Evolutionary conservation across 1,284 basidiomycete genomes (phyloP).

Genomic region (Cryptococcus sp.): DNA sequence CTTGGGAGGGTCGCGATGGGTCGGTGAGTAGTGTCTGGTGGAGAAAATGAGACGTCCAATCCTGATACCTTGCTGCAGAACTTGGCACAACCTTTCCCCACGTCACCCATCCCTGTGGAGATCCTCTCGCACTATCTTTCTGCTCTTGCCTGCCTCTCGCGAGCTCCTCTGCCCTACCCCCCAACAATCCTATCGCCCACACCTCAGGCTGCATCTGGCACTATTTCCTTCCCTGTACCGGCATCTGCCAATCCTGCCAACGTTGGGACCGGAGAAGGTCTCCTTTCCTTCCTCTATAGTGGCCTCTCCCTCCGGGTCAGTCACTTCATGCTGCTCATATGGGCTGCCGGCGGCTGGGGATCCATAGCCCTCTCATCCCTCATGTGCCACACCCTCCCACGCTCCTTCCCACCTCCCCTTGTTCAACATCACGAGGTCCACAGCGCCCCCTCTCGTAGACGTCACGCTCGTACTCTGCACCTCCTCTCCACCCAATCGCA

Average conservation of each 20-base stretch:
- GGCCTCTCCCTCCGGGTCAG: conserved; percentile 42
- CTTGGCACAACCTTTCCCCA: conserved; percentile 36
- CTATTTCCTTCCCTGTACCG: conserved; percentile 26
- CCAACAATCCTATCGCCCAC: conserved; percentile 37
- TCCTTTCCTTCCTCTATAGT: conserved; percentile 46
- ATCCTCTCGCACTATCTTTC: conserved; percentile 43
- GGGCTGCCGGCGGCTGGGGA: conserved; percentile 84
- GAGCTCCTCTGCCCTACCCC: conserved; percentile 40
- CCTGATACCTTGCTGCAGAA: conserved; percentile 15
- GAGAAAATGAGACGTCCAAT: neutral
- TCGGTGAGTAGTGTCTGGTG: conserved; percentile 49
- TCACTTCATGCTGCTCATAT: conserved; percentile 60
- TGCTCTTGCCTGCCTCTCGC: conserved; percentile 33
- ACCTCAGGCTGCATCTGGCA: conserved; percentile 28
- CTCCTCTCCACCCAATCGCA: conserved; percentile 64
- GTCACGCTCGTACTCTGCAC: conserved; percentile 55
- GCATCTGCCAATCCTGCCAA: conserved; percentile 12
- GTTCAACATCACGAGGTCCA: conserved; percentile 52
- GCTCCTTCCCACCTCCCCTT: conserved; percentile 45
- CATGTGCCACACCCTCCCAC: conserved; percentile 58
- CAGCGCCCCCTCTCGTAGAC: conserved; percentile 50
- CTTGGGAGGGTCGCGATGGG: conserved; percentile 72
- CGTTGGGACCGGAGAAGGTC: conserved; percentile 42
- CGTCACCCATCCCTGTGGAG: conserved; percentile 41
- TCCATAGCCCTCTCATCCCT: conserved; percentile 71